Percentiles rank a stretch among this genome's conserved stretches.
Evolutionary conservation across 345 rosid species (phyloP).

Genomic region (Brassica incana): DNA sequence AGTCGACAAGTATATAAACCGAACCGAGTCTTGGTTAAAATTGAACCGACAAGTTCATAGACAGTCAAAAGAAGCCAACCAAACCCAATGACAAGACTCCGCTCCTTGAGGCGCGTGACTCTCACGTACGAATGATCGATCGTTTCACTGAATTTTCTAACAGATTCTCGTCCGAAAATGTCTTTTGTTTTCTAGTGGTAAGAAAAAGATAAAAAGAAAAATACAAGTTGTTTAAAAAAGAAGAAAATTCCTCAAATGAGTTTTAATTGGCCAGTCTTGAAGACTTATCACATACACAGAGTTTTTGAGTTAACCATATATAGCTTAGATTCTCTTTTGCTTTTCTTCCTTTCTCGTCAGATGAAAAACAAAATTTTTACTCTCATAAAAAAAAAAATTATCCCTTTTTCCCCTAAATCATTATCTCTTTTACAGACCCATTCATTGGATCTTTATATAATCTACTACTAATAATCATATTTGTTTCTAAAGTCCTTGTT

Average conservation of each 20-base stretch:
- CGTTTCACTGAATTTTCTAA: conserved; percentile 4
- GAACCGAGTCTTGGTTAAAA: neutral
- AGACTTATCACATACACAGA: conserved; percentile 13
- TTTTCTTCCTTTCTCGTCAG: conserved; percentile 20
- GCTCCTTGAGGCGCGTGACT: conserved; percentile 13
- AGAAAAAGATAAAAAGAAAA: neutral
- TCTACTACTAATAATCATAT: neutral
- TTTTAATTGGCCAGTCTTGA: conserved; percentile 11
- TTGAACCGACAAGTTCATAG: neutral
- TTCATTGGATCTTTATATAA: conserved; percentile 20
- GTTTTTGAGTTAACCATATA: conserved; percentile 27
- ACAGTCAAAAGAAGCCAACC: conserved; percentile 12
- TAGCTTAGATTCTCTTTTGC: conserved; percentile 42
- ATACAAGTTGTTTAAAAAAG: neutral
- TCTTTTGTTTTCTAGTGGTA: conserved; percentile 3
- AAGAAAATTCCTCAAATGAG: conserved; percentile 21
- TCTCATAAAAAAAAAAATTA: neutral
- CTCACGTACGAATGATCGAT: conserved; percentile 6
- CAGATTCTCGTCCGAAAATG: conserved; percentile 22
- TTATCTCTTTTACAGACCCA: neutral
- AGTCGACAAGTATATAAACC: neutral
- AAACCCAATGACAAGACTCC: neutral
- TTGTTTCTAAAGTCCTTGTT: neutral
- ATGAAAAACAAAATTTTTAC: neutral
- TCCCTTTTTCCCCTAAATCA: conserved; percentile 12